These are phyloP conservation scores for Candida saitoana DNA, from an alignment of 805 yeast species.

Conservation along the genomic window DNA sequence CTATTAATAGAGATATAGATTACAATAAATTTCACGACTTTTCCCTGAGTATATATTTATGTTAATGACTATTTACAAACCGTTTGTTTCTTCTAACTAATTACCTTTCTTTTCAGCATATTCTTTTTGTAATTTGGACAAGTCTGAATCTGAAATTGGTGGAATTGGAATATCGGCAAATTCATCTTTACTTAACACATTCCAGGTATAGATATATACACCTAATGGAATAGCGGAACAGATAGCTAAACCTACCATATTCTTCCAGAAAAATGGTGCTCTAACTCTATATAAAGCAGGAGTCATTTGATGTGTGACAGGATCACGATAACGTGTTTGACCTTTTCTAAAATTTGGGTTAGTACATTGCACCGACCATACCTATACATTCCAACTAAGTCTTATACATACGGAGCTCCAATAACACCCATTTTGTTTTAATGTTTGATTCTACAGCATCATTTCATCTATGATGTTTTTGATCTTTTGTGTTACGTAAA, in stretches of 20 bases:
- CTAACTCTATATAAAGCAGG: constrained; percentile 92
- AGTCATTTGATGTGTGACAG: constrained; percentile 77
- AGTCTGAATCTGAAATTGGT: constrained; percentile 76
- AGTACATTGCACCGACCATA: constrained; percentile 7
- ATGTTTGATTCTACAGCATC: too few species aligned
- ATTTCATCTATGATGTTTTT: background rate
- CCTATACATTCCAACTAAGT: background rate
- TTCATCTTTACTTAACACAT: constrained; percentile 69
- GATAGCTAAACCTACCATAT: constrained; percentile 57
- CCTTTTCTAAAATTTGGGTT: constrained; percentile 29
- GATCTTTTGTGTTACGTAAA: background rate
- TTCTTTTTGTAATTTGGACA: constrained; percentile 67
- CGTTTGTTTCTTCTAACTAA: too few species aligned
- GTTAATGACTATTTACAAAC: constrained; percentile 11
- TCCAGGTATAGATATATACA: constrained; percentile 62
- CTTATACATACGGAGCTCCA: constrained; percentile 11
- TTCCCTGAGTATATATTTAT: background rate
- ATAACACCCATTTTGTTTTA: constrained; percentile 9
- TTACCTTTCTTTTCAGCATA: constrained; percentile 47
- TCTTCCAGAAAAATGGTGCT: constrained; percentile 77
- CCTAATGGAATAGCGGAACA: constrained; percentile 64
- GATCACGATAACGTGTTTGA: constrained; percentile 50
- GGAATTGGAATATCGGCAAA: constrained; percentile 92
- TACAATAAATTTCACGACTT: background rate
- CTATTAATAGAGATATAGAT: background rate